Conservation (phyloP, 176 grass and related monocot species). For the Guadua angustifolia region DNA sequence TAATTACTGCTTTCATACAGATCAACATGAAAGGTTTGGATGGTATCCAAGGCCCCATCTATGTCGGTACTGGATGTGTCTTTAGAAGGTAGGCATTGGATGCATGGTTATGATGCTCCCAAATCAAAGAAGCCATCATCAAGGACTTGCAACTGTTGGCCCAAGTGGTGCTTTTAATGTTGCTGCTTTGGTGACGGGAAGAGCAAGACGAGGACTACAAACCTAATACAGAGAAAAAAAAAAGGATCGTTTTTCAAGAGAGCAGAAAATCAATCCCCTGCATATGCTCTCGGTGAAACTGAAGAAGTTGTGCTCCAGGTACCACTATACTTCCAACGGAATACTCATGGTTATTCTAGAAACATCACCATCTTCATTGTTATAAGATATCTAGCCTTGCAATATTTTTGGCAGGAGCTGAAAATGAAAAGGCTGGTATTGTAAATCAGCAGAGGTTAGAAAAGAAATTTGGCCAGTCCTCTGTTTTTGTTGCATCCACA, state of each 20-base stretch:
- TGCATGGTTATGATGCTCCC: slow-evolving; percentile 86
- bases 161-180: slow-evolving; percentile 77
- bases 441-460: too few species aligned
- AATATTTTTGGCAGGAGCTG: too few species aligned
- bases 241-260: slow-evolving; percentile 53
- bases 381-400: too few species aligned
- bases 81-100: slow-evolving; percentile 77
- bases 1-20: slow-evolving; percentile 47
- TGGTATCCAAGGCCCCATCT: slow-evolving; percentile 95
- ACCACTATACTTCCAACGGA: too few species aligned
- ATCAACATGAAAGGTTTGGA: slow-evolving; percentile 99
- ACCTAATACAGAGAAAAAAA: slow-evolving; percentile 73
- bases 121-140: slow-evolving; percentile 82
- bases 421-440: too few species aligned
- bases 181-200: slow-evolving; percentile 56
- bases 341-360: too few species aligned
- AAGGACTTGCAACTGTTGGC: slow-evolving; percentile 89
- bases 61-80: slow-evolving; percentile 89
- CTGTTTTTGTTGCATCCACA: too few species aligned
- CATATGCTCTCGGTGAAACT: too few species aligned
- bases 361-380: too few species aligned
- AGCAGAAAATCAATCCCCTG: slow-evolving; percentile 65
- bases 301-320: too few species aligned
- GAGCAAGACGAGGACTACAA: slow-evolving; percentile 68
- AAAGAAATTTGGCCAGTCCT: too few species aligned